Conservation (phyloP, 768 basidiomycete species). For the Lactarius akahatsu region DNA sequence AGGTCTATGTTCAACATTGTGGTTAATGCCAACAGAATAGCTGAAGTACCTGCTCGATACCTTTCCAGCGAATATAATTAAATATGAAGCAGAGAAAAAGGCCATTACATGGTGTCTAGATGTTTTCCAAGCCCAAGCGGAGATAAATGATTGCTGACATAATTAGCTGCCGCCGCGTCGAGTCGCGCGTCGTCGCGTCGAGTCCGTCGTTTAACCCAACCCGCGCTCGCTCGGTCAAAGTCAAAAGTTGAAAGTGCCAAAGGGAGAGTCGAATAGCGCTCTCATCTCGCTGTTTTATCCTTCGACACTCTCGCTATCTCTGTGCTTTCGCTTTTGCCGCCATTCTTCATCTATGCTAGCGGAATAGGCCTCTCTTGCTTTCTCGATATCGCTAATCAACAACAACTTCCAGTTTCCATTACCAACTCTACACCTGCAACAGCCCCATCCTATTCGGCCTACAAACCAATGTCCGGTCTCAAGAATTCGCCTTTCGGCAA, state of each 20-base stretch:
- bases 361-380: conserved; percentile 23
- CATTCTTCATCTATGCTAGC: conserved; percentile 23
- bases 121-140: conserved; percentile 8
- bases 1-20: not conserved
- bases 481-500: conserved; percentile 87
- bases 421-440: conserved; percentile 27
- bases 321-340: not conserved
- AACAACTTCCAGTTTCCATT: conserved; percentile 29
- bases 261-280: not conserved
- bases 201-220: conserved; percentile 5
- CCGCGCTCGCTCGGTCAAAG: conserved; percentile 2
- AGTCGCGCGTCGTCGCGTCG: conserved; percentile 25
- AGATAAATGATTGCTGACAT: conserved; percentile 18
- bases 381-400: conserved; percentile 17
- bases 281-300: not conserved
- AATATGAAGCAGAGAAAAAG: not conserved
- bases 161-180: conserved; percentile 22
- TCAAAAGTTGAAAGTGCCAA: conserved; percentile 1
- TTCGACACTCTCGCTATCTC: not conserved
- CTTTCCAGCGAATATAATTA: not conserved
- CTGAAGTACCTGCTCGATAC: not conserved
- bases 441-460: conserved; percentile 18
- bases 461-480: conserved; percentile 59
- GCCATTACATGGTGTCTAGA: not conserved
- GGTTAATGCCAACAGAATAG: not conserved